Conservation (phyloP, 2,329 filamentous ascomycete species). For the Ceratocystis cacaofunesta region DNA sequence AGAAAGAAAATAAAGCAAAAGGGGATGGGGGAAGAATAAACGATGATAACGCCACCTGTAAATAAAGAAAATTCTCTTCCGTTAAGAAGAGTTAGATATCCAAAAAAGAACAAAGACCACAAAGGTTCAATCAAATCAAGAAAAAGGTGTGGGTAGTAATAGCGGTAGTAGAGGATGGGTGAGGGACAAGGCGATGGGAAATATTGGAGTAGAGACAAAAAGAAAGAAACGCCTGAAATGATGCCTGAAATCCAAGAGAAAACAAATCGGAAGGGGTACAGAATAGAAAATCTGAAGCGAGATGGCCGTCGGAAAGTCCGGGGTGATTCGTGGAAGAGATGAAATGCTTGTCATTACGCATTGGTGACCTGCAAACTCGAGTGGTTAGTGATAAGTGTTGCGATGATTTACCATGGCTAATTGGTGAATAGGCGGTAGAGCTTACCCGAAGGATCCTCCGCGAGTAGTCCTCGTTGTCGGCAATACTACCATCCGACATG, state of each 20-base stretch:
- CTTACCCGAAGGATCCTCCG: constrained; percentile 85
- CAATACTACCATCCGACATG: constrained; percentile 89
- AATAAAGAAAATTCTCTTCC: constrained; percentile 10
- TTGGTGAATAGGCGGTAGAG: constrained; percentile 15
- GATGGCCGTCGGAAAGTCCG: constrained; percentile 5
- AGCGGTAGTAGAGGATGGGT: not conserved
- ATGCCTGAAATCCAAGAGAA: constrained; percentile 11
- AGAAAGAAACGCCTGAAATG: constrained; percentile 16
- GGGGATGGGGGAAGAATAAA: constrained; percentile 1
- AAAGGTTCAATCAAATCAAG: constrained; percentile 7
- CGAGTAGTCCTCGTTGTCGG: constrained; percentile 93
- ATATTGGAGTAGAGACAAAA: constrained; percentile 5
- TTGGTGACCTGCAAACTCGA: constrained; percentile 37
- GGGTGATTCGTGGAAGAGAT: constrained; percentile 12
- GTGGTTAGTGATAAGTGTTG: not conserved
- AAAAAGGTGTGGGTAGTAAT: not conserved
- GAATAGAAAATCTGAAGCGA: constrained; percentile 9
- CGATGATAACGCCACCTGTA: constrained; percentile 16
- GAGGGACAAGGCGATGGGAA: not conserved
- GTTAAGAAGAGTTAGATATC: constrained; percentile 14
- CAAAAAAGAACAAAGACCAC: constrained; percentile 11
- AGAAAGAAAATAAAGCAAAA: constrained; percentile 11
- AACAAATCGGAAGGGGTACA: constrained; percentile 16
- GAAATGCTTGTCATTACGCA: constrained; percentile 29
- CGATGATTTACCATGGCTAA: not conserved